Evolutionary conservation across 495 filamentous ascomycete genomes (phyloP).

Genomic region (Pyrenula aspistea): DNA sequence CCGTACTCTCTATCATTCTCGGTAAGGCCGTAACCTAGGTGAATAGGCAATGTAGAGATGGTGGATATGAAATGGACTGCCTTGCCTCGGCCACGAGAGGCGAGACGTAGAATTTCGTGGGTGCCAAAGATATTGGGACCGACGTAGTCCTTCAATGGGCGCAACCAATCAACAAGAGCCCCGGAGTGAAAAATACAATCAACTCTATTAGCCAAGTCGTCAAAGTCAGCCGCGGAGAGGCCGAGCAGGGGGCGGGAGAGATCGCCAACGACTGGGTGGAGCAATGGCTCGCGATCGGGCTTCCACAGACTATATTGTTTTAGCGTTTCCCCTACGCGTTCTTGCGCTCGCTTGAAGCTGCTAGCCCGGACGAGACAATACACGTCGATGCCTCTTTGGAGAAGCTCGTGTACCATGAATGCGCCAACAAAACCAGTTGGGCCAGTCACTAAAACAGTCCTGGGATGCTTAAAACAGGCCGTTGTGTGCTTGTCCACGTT

Average conservation of each 20-base stretch:
- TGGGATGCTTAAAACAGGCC: conserved; percentile 2
- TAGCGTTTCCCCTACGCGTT: conserved; percentile 11
- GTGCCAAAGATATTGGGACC: conserved; percentile 21
- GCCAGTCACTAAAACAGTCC: conserved; percentile 16
- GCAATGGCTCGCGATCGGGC: conserved; percentile 7
- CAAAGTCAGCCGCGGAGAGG: conserved; percentile 9
- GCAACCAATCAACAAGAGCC: conserved; percentile 23
- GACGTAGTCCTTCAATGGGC: conserved; percentile 17
- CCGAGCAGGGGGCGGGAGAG: conserved; percentile 16
- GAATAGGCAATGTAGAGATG: conserved; percentile 16
- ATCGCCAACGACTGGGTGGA: conserved; percentile 14
- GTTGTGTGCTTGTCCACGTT: conserved; percentile 4
- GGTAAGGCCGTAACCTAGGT: conserved; percentile 12
- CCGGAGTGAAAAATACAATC: conserved; percentile 19
- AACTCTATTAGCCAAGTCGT: conserved; percentile 13
- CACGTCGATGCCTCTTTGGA: conserved; percentile 10
- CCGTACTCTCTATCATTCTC: conserved; percentile 16
- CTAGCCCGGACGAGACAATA: conserved; percentile 17
- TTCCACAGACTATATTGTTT: conserved; percentile 13
- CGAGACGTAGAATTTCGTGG: conserved; percentile 21
- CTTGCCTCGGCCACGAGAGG: conserved; percentile 15
- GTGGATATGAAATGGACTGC: conserved; percentile 19
- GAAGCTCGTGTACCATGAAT: conserved; percentile 16
- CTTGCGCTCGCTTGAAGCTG: conserved; percentile 1
- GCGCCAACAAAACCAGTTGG: conserved; percentile 23